Base-by-base conservation (phyloP, 2,329 filamentous ascomycete species). In the Paraconiothyrium brasiliense region DNA sequence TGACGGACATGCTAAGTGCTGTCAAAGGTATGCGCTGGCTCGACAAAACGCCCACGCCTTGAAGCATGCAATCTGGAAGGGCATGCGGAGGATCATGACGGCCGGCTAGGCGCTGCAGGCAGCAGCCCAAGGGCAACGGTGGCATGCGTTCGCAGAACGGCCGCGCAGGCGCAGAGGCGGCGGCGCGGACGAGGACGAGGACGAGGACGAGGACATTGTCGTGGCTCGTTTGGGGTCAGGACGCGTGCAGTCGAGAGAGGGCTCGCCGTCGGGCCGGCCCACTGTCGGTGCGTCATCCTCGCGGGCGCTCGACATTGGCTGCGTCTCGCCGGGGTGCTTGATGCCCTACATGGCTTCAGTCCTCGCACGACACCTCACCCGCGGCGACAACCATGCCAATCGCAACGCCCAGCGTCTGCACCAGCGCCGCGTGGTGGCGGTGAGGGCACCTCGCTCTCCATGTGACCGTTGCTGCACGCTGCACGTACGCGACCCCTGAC, bases 21-120 rank as follows among this genome's bases (percentile, higher is more conserved):
- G 76, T 78, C 76, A 77, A 74, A 70, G 66, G 72, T 78, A 78
- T 78, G 76, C 75, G 76, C 70, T 78, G 76, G 75, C 75, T 78
- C 75, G 75, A 76, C 73, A 76, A 73, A 71, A 70, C 75, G 75
- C 72, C 76, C 76, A 69, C 75, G 75, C 69, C 72, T 69, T 72
- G 68, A 68, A 61, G 66, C 73, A 76, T 74, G 75, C 71, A 78
- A 77, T 78, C 74, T 77, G 68, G 73, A 72, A 69, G 66, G 71
- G 74, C 71, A 77, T 71, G 71, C 67, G 67, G 71, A 74, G 69
- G 67, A 74, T 69, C 70, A 72, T 62, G 66, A 68, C 64, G 60
- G 55, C 62, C 59, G 61, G 69, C 68, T 68, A 61, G 71, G 66
- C 66, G 72, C 74, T 73, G 68, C 66, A 72, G 59, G 64, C 65